Evolutionary conservation across 75 land plant genomes (phyloP), one percentile per base, ranked within the genome.

Genomic region (Larix kaempferi): DNA sequence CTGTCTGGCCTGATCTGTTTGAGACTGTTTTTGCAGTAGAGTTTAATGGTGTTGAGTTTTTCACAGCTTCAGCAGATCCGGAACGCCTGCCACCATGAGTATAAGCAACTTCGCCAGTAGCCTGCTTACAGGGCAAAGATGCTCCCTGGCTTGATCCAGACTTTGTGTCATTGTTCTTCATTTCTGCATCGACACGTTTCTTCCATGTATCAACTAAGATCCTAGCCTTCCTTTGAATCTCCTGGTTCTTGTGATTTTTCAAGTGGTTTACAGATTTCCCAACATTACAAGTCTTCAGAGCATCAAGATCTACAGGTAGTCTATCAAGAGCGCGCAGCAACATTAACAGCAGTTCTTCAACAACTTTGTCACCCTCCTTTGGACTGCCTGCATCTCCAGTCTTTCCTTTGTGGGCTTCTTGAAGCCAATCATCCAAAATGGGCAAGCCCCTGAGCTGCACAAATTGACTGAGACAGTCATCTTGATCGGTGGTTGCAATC

Each of bases 131-230:
- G 76, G 88, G 77, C 92, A 92, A 88, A 2, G 91, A 29, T 23
- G 87, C 86, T 67, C 80, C 76, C 71, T 83, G 91, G 56, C 58
- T 80, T 19, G 88, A 80, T 37, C 89, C 93, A 81, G 92, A 76
- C 67, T 89, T 96, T 21, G 82, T 87, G 85, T 98, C 99, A 78
- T 78, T 89, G 22, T 33, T 79, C 76, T 89, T 91, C 92, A 91
- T 89, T 77, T 91, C 93, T 73, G 86, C 83, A 71, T 88, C 86
- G 0, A 91, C 92, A 11, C 89, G 87, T 74, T 90, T 91, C 85
- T 91, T 91, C 99, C 99, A 98, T 33, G 87, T 91, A 56, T 98
- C 99, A 75, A 98, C 96, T 60, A 98, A 80, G 78, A 90, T 91
- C 52, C 93, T 86, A 29, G 98, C 94, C 82, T 91, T 98, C 78